Evolutionary conservation across 257 asterid species (phyloP), one percentile per base, ranked within the genome.

Genomic region (Avicennia marina): DNA sequence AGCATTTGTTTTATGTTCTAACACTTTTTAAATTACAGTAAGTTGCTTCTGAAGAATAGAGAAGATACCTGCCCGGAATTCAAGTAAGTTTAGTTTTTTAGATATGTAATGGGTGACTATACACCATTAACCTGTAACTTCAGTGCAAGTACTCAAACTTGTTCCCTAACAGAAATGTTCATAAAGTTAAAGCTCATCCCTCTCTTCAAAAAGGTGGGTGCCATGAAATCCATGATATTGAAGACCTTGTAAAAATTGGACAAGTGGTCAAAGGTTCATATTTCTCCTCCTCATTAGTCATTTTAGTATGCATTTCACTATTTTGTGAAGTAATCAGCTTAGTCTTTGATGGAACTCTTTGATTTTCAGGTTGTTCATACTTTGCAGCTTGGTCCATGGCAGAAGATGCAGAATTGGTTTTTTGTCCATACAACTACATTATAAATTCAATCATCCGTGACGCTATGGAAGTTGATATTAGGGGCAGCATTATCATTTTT

Each of bases 191-290:
- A 77, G 84, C 86, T 44, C 97, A 93, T 50, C 91, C 95, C 44
- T 88, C 98, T 66, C 81, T 93, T 56, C 87, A 81, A 54, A 93
- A 75, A 81, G 98, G 98, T 64, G 98, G 97, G 65, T 78, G 94
- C 63, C 90, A 86, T n/a, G 95, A 89, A 81, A 95, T 77, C 60
- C 94, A 93, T 66, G 98, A 89, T 73, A 93, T 93, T 56, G 98
- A 93, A 81, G 98, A 93, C 72, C 98, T 93, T 71, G 95, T 93
- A 57, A 93, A 81, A 74, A 63, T 89, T 78, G 98, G 98, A 57
- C 85, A 80, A 82, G 75, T 68, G 53, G 98, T 83, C 29, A 81
- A 84, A 83, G 98, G 98, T 93, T 58, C 53, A 19, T 36, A 36
- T 64, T 41, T 20, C 42, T 49, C 58, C 24, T 38, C 12, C n/a